Conservation (phyloP, 2,329 filamentous ascomycete genomes). For the Sporothrix pseudoabietina region DNA sequence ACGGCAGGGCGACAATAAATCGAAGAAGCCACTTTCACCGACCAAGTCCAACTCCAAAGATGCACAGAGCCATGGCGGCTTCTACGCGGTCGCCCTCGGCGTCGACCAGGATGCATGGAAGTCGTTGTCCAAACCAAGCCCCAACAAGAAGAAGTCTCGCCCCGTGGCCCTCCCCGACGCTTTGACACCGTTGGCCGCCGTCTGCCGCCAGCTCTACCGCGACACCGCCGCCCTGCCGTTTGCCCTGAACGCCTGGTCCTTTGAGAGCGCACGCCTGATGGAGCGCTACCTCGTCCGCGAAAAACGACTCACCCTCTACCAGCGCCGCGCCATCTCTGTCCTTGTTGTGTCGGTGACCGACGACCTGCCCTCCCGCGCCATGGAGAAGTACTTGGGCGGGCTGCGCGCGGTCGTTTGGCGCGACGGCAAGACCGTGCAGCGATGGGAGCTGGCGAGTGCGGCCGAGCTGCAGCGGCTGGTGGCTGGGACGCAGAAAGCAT, state of each 20-base stretch:
- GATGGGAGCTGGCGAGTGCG: slow-evolving; percentile 24
- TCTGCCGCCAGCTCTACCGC: slow-evolving; percentile 45
- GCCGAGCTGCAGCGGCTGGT: slow-evolving; percentile 20
- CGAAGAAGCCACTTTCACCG: slow-evolving; percentile 18
- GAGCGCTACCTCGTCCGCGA: slow-evolving; percentile 43
- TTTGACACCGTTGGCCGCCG: slow-evolving; percentile 41
- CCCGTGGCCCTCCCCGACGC: slow-evolving; percentile 29
- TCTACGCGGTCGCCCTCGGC: slow-evolving; percentile 39
- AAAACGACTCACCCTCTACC: slow-evolving; percentile 38
- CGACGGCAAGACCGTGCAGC: slow-evolving; percentile 25
- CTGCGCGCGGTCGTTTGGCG: slow-evolving; percentile 39
- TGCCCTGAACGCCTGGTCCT: slow-evolving; percentile 43
- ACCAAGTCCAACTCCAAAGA: slow-evolving; percentile 4
- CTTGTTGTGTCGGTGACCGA: slow-evolving; percentile 40
- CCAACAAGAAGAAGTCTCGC: not conserved
- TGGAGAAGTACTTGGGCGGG: slow-evolving; percentile 40
- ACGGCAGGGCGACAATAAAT: not conserved
- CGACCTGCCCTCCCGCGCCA: slow-evolving; percentile 36
- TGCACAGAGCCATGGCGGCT: slow-evolving; percentile 35
- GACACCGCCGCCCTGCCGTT: slow-evolving; percentile 44
- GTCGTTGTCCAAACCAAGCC: not conserved
- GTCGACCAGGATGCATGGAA: slow-evolving; percentile 40
- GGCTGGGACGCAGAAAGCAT: not conserved
- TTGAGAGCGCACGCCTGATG: slow-evolving; percentile 41
- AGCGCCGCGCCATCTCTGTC: slow-evolving; percentile 41